Conservation (phyloP, 306 rosid genomes). For the Acacia acuminata region DNA sequence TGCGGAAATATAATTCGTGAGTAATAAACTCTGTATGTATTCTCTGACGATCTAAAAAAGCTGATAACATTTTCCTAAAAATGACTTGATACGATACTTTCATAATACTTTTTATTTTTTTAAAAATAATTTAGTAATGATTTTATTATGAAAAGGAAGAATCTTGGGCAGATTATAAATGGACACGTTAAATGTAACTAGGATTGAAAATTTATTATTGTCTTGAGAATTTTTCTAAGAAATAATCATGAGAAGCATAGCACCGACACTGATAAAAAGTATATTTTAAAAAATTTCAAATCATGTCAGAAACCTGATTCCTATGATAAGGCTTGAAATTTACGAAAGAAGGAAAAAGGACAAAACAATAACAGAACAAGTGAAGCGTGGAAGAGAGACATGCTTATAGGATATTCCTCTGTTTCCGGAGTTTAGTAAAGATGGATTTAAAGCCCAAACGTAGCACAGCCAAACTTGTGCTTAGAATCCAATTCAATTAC, state of each 20-base stretch:
- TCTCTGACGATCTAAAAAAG: no score
- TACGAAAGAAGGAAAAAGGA: not conserved
- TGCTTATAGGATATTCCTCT: not conserved
- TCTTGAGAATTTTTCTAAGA: slow-evolving; percentile 6
- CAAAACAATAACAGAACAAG: not conserved
- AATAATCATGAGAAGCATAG: slow-evolving; percentile 12
- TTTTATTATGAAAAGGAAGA: no score
- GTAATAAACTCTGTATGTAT: no score
- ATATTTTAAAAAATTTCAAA: not conserved
- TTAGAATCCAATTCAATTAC: not conserved
- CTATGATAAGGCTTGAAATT: not conserved
- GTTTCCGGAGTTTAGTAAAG: not conserved
- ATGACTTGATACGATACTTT: no score
- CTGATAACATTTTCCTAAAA: no score
- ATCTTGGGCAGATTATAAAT: no score
- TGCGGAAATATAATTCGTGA: no score
- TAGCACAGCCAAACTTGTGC: no score
- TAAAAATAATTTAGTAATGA: no score
- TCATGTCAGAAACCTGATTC: not conserved
- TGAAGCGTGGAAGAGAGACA: no score
- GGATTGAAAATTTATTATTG: no score
- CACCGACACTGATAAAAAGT: slow-evolving; percentile 27
- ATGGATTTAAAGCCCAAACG: not conserved
- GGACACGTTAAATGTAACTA: not conserved
- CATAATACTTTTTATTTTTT: no score